A percentile compares a stretch with the other conserved stretches of the same genome.
Evolutionary conservation across 2,329 filamentous ascomycete species (phyloP).

Genomic region (Capronia coronata): DNA sequence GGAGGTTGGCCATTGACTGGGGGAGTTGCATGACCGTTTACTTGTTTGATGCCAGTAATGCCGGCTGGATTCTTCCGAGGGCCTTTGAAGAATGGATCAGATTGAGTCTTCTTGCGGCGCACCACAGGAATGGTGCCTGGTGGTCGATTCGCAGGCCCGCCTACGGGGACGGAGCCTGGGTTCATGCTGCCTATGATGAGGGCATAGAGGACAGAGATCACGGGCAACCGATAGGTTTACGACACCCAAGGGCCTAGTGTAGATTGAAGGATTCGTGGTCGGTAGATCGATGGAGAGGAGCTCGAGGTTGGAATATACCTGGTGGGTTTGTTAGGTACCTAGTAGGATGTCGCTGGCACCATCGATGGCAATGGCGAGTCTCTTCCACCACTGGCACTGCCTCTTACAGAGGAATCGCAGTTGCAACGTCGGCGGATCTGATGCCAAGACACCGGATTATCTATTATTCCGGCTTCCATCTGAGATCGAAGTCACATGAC

Average conservation of each 20-base stretch:
- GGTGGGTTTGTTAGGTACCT: not conserved
- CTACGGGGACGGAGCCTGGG: conserved; percentile 15
- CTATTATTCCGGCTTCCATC: not conserved
- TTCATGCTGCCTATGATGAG: conserved; percentile 18
- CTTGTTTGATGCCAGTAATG: conserved; percentile 6
- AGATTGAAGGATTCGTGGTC: not conserved
- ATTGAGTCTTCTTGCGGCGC: conserved; percentile 22
- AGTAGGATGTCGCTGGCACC: not conserved
- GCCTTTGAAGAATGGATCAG: conserved; percentile 25
- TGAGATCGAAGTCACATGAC: not conserved
- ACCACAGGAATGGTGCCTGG: conserved; percentile 14
- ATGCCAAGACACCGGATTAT: not conserved
- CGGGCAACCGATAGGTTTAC: not conserved
- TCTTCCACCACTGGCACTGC: not conserved
- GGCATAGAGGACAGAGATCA: conserved; percentile 5
- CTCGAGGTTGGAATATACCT: not conserved
- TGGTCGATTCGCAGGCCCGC: conserved; percentile 14
- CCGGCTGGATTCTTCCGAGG: conserved; percentile 9
- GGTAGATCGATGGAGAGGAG: not conserved
- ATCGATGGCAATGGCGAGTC: not conserved
- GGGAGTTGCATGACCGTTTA: conserved; percentile 22
- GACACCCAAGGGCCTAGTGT: not conserved
- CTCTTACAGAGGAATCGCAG: too few species aligned
- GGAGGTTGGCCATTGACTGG: conserved; percentile 15
- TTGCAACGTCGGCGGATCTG: not conserved